Evolutionary conservation across 169 alveolate genomes (phyloP).

Genomic region (Perkinsus chesapeaki): DNA sequence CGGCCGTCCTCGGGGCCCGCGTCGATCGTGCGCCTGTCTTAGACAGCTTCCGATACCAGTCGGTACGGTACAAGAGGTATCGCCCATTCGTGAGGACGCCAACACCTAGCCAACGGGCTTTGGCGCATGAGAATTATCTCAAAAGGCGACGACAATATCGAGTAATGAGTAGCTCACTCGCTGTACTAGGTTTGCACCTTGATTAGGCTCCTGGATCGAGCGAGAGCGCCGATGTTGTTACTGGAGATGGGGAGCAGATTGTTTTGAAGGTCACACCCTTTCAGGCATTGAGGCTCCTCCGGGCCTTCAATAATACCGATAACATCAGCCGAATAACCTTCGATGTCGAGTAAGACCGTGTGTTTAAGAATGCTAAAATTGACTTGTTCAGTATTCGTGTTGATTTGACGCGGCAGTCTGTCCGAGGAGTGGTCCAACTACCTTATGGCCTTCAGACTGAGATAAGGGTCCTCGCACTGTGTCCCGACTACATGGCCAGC

Average conservation of each 20-base stretch:
- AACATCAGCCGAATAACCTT: neutral
- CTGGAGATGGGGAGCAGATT: neutral
- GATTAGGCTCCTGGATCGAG: neutral
- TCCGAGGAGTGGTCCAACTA: conserved; percentile 29
- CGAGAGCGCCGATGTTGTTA: neutral
- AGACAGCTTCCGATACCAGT: neutral
- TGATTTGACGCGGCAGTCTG: conserved; percentile 27
- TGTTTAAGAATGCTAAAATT: neutral
- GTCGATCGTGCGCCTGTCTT: neutral
- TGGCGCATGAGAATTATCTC: neutral
- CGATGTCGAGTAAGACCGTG: neutral
- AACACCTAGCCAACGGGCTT: neutral
- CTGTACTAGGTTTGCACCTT: neutral
- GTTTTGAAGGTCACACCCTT: conserved; percentile 3
- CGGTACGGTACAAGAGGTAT: neutral
- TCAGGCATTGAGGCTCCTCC: conserved; percentile 18
- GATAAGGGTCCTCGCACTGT: conserved; percentile 22
- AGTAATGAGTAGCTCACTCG: neutral
- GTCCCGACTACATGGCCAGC: conserved; percentile 22
- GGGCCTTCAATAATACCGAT: conserved; percentile 1
- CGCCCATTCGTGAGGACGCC: neutral
- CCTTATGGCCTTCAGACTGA: conserved; percentile 22
- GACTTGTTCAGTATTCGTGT: conserved; percentile 5
- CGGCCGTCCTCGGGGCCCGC: neutral
- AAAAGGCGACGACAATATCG: neutral